Evolutionary conservation across 305 asterid species (phyloP).

Genomic region (Fraxinus baroniana): DNA sequence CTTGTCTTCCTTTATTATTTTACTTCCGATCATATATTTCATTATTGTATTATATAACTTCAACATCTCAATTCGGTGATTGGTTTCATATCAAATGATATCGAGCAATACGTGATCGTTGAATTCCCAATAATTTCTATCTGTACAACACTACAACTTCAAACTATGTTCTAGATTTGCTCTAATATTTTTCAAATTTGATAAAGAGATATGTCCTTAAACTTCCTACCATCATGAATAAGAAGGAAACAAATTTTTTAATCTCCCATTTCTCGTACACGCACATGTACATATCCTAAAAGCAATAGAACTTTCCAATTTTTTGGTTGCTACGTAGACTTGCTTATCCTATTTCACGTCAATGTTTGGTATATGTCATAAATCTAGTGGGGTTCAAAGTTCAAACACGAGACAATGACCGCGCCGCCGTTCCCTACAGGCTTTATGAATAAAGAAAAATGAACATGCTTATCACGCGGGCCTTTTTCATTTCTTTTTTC

Average conservation of each 20-base stretch:
- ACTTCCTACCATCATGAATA: not conserved
- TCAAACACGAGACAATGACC: slow-evolving; percentile 7
- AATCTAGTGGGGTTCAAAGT: slow-evolving; percentile 7
- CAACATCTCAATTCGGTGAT: too few species aligned
- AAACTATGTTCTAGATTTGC: not conserved
- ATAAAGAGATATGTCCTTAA: not conserved
- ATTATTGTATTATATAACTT: too few species aligned
- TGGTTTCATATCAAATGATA: too few species aligned
- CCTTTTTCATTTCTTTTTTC: not conserved
- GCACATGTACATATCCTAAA: not conserved
- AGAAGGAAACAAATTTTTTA: not conserved
- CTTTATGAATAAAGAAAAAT: not conserved
- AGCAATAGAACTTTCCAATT: too few species aligned
- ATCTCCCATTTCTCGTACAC: not conserved
- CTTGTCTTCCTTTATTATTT: too few species aligned
- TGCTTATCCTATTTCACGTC: not conserved
- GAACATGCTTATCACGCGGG: not conserved
- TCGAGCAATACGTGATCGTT: too few species aligned
- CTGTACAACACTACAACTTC: not conserved
- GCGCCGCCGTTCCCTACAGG: not conserved
- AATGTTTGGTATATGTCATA: not conserved
- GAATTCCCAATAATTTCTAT: too few species aligned
- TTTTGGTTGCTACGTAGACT: not conserved
- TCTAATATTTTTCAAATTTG: not conserved
- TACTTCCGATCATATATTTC: too few species aligned